Evolutionary conservation across 2,329 filamentous ascomycete species (phyloP).

Genomic region (Fusarium gaditjirri): DNA sequence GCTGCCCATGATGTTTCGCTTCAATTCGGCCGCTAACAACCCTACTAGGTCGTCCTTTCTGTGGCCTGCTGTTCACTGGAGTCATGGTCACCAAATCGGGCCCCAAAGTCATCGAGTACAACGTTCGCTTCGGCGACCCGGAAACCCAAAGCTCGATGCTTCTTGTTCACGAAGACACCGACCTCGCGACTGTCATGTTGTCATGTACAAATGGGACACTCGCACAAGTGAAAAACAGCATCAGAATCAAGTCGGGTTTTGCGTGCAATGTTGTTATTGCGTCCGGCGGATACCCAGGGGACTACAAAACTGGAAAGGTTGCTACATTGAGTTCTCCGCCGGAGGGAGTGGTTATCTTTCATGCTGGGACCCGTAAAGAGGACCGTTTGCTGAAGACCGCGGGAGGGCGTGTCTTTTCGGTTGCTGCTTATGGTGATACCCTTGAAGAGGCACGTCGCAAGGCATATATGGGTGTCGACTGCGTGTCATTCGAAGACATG

Average conservation of each 20-base stretch:
- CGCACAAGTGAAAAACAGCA: conserved; percentile 67
- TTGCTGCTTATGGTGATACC: conserved; percentile 73
- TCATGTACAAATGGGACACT: conserved; percentile 80
- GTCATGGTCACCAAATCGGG: conserved; percentile 84
- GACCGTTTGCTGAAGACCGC: conserved; percentile 70
- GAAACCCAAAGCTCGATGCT: conserved; percentile 86
- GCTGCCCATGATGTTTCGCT: background rate
- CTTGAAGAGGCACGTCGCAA: conserved; percentile 81
- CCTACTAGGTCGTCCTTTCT: conserved; percentile 57
- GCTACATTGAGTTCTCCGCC: conserved; percentile 54
- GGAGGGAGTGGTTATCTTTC: conserved; percentile 76
- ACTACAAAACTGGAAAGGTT: conserved; percentile 77
- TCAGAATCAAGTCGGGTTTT: conserved; percentile 72
- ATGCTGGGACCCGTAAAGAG: conserved; percentile 78
- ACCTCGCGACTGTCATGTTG: conserved; percentile 85
- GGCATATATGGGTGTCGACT: conserved; percentile 76
- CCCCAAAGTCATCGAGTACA: conserved; percentile 86
- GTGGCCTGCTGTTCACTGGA: conserved; percentile 80
- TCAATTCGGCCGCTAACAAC: background rate
- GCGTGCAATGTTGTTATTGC: conserved; percentile 88
- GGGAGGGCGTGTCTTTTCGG: conserved; percentile 87
- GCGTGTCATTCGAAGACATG: conserved; percentile 82
- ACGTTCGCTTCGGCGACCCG: conserved; percentile 88
- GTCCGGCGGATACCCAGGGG: conserved; percentile 84
- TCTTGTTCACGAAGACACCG: conserved; percentile 77